Percentiles rank a stretch among this genome's conserved stretches.
Evolutionary conservation across 495 filamentous ascomycete genomes (phyloP).

Genomic region (Cercophora samala): DNA sequence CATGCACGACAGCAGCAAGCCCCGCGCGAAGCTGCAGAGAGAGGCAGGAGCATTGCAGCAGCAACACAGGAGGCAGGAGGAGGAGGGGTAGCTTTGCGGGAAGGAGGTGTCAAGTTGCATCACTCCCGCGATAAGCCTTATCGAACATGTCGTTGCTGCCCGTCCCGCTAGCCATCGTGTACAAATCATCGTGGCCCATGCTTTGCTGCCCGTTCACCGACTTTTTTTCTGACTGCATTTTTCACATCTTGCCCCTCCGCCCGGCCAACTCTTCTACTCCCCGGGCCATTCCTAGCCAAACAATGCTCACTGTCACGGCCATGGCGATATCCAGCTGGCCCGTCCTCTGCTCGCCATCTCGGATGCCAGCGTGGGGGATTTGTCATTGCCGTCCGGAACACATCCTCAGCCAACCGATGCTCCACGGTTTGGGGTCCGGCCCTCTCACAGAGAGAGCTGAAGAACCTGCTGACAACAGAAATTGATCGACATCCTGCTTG

Average conservation of each 20-base stretch:
- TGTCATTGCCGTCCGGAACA: background rate
- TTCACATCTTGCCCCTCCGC: background rate
- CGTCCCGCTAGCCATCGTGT: constrained; percentile 11
- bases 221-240: constrained; percentile 24
- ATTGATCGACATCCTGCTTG: background rate
- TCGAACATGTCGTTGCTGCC: constrained; percentile 5
- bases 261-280: background rate
- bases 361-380: background rate
- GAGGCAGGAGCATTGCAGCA: constrained; percentile 5
- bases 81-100: background rate
- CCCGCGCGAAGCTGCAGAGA: constrained; percentile 17
- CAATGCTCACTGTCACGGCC: background rate
- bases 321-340: background rate
- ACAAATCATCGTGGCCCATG: constrained; percentile 17
- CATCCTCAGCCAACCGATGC: background rate
- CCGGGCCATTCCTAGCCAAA: constrained; percentile 7
- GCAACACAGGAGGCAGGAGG: constrained; percentile 3
- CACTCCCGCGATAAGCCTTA: constrained; percentile 17
- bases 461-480: background rate
- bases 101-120: constrained; percentile 19
- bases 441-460: background rate
- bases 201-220: constrained; percentile 20
- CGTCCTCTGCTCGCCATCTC: background rate
- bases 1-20: constrained; percentile 25
- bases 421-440: background rate